phyloP scores from a whole-genome alignment of 345 rosid genomes.

The Laguncularia racemosa region DNA sequence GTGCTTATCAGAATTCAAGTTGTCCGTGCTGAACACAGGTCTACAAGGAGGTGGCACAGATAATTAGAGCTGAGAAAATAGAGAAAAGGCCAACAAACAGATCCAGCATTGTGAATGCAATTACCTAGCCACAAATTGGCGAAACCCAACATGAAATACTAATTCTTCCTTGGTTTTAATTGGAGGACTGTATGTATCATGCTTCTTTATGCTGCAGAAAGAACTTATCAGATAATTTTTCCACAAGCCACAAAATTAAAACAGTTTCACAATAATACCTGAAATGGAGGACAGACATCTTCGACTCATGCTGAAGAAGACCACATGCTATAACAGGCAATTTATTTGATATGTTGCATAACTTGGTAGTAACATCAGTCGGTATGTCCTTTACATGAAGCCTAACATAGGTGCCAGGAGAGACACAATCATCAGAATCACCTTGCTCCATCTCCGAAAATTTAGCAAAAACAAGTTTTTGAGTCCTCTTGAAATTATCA shows the following conservation, averaged over 20 bases:
- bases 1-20: constrained; percentile 73
- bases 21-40: constrained; percentile 81
- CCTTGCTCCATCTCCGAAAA: constrained; percentile 50
- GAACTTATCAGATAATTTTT: neutral
- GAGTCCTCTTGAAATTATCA: constrained; percentile 76
- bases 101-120: constrained; percentile 1
- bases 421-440: constrained; percentile 43
- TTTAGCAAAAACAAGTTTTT: constrained; percentile 69
- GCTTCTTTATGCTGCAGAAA: constrained; percentile 66
- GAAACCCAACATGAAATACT: constrained; percentile 87
- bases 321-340: constrained; percentile 65
- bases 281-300: constrained; percentile 96
- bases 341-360: constrained; percentile 32
- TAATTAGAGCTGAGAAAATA: constrained; percentile 6
- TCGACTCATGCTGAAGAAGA: constrained; percentile 92
- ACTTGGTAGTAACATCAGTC: constrained; percentile 41
- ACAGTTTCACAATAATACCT: constrained; percentile 34
- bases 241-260: constrained; percentile 3
- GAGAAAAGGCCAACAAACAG: constrained; percentile 2
- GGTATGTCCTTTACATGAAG: constrained; percentile 75
- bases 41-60: constrained; percentile 31
- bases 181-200: constrained; percentile 64
- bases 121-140: constrained; percentile 87
- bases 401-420: constrained; percentile 57
- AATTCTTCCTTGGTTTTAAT: constrained; percentile 88